A percentile compares a stretch with the other conserved stretches of the same genome.
Evolutionary conservation across 176 grass and related monocot genomes (phyloP).

Genomic region (Avena insularis): DNA sequence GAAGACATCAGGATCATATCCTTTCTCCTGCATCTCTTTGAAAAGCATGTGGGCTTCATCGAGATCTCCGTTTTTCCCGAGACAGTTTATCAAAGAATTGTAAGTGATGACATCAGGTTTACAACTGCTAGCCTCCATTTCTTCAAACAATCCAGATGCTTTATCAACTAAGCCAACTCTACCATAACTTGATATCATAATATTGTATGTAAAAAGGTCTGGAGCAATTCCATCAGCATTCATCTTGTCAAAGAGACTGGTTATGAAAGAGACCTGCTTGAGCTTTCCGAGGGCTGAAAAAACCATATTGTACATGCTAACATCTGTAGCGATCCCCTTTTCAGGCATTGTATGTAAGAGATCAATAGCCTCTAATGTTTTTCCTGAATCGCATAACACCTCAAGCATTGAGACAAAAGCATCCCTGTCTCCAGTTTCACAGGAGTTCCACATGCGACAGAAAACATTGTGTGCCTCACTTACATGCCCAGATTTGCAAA

Average conservation of each 20-base stretch:
- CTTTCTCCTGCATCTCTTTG: constrained; percentile 97
- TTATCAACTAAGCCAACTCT: constrained; percentile 88
- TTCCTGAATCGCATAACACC: constrained; percentile 80
- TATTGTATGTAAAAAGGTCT: constrained; percentile 95
- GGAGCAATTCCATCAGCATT: constrained; percentile 71
- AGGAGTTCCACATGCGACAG: constrained; percentile 84
- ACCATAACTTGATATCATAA: constrained; percentile 93
- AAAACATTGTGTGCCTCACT: constrained; percentile 89
- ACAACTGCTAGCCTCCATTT: constrained; percentile 75
- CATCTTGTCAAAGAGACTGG: constrained; percentile 80
- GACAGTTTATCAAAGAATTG: constrained; percentile 97
- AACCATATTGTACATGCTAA: constrained; percentile 89
- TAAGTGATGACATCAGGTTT: constrained; percentile 90
- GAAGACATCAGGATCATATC: constrained; percentile 91
- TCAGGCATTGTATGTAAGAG: constrained; percentile 81
- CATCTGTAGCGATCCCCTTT: constrained; percentile 77
- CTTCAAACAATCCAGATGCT: constrained; percentile 72
- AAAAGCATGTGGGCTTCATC: constrained; percentile 92
- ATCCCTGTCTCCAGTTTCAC: constrained; percentile 73
- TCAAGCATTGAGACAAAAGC: constrained; percentile 94
- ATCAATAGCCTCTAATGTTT: constrained; percentile 89
- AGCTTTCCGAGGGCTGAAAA: constrained; percentile 90
- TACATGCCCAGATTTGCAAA: constrained; percentile 85
- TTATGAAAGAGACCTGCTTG: constrained; percentile 77
- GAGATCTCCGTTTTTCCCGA: constrained; percentile 88